Percentiles rank a stretch among this genome's conserved stretches.
Conservation (phyloP, 768 basidiomycete species). For the Leccinum variicolor region DNA sequence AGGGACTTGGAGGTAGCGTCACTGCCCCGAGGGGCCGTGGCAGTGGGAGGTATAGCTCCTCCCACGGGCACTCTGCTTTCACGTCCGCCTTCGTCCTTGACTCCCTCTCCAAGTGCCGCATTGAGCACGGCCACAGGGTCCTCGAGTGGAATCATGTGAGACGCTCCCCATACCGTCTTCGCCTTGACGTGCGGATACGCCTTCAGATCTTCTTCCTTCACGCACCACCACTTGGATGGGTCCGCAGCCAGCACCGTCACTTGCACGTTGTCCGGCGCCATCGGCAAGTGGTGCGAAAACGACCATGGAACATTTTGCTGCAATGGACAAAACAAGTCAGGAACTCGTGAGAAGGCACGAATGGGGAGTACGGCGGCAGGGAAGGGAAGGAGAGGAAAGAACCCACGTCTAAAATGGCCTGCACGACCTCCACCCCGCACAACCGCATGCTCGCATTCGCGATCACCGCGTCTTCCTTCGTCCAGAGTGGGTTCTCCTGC, state of each 20-base stretch:
- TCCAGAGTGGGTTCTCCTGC: not conserved
- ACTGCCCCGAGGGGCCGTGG: no score
- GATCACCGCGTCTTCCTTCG: slow-evolving; percentile 5
- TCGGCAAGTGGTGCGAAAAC: slow-evolving; percentile 7
- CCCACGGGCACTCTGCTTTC: not conserved
- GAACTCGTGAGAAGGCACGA: not conserved
- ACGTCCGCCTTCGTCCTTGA: not conserved
- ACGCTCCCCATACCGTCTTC: slow-evolving; percentile 7
- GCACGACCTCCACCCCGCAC: slow-evolving; percentile 8
- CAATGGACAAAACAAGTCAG: not conserved
- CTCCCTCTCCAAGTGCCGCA: slow-evolving; percentile 6
- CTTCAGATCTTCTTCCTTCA: slow-evolving; percentile 1
- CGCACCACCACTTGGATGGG: not conserved
- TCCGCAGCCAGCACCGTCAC: slow-evolving; percentile 14
- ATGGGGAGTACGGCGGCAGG: not conserved
- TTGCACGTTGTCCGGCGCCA: slow-evolving; percentile 4
- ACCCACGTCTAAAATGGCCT: slow-evolving; percentile 14
- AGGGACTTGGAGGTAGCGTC: no score
- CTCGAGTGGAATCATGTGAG: slow-evolving; percentile 14
- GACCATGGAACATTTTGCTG: slow-evolving; percentile 24
- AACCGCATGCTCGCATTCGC: not conserved
- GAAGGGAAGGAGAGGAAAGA: not conserved
- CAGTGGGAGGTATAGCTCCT: no score
- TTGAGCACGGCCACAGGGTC: slow-evolving; percentile 11
- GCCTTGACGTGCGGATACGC: slow-evolving; percentile 5